Evolutionary conservation across 139 green algal genomes (phyloP).

Genomic region (Diplosphaera chodatii): DNA sequence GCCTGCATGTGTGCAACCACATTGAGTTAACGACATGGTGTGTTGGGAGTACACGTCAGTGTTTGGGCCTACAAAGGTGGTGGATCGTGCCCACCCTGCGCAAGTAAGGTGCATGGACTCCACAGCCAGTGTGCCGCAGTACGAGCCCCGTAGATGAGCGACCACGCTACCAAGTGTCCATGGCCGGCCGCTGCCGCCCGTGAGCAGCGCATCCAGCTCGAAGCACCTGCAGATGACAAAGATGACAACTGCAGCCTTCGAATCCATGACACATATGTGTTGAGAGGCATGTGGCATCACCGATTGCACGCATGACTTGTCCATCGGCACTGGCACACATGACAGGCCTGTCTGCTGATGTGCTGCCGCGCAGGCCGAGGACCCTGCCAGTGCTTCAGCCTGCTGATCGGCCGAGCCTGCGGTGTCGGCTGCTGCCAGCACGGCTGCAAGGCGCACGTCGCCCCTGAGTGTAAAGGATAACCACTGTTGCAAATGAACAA

Average conservation of each 20-base stretch:
- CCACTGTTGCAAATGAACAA: too few species aligned
- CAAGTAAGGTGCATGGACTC: slow-evolving; percentile 41
- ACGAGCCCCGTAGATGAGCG: slow-evolving; percentile 24
- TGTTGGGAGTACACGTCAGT: too few species aligned
- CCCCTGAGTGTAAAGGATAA: background rate
- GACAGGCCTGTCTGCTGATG: background rate
- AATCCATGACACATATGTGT: too few species aligned
- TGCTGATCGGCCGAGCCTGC: background rate
- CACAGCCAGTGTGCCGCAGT: slow-evolving; percentile 41
- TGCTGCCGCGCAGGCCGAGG: background rate
- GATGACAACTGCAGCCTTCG: too few species aligned
- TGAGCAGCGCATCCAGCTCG: background rate
- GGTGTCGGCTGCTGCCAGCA: background rate
- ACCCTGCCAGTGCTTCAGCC: background rate
- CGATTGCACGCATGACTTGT: too few species aligned
- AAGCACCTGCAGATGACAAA: background rate
- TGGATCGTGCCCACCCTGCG: too few species aligned
- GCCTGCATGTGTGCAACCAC: slow-evolving; percentile 12
- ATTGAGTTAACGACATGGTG: too few species aligned
- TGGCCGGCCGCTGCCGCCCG: background rate
- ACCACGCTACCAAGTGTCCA: slow-evolving; percentile 30
- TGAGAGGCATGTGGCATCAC: too few species aligned
- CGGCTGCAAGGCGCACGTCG: background rate
- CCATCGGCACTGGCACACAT: too few species aligned
- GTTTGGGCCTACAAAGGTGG: too few species aligned